phyloP scores from a whole-genome alignment of 2,329 filamentous ascomycete genomes.

The Cryphonectria parasitica region DNA sequence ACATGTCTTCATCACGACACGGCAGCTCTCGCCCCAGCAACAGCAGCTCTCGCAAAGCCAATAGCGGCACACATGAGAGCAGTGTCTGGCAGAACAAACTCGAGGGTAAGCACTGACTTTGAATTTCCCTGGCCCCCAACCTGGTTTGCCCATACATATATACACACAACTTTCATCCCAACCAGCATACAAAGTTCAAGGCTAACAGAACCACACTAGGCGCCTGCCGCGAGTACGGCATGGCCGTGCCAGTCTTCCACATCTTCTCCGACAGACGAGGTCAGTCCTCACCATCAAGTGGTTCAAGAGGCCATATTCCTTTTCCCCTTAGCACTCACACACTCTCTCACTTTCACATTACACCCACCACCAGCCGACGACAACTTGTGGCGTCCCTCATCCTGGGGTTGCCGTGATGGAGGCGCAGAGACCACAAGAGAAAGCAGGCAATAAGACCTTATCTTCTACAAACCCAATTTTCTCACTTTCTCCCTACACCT shows the following conservation, averaged over 20 bases:
- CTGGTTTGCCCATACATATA: background rate
- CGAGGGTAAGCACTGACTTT: constrained; percentile 31
- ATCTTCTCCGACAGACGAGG: constrained; percentile 42
- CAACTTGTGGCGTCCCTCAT: background rate
- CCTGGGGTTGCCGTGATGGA: background rate
- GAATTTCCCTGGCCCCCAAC: background rate
- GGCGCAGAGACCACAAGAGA: background rate
- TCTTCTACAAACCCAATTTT: background rate
- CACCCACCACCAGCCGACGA: constrained; percentile 7
- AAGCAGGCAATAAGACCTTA: background rate
- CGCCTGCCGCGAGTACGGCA: constrained; percentile 37
- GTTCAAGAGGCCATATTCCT: background rate
- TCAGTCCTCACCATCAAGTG: constrained; percentile 30
- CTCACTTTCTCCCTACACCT: background rate
- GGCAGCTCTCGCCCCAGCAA: constrained; percentile 17
- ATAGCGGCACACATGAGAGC: constrained; percentile 32
- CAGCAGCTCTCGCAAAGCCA: constrained; percentile 25
- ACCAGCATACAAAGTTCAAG: background rate
- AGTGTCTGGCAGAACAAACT: constrained; percentile 41
- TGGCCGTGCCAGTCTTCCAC: constrained; percentile 38
- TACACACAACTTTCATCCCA: background rate
- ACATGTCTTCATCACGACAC: constrained; percentile 27
- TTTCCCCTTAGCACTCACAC: background rate
- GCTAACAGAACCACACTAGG: constrained; percentile 33
- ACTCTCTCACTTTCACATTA: constrained; percentile 33